phyloP scores from a whole-genome alignment of 495 filamentous ascomycete genomes.

The Penicillium desertorum region DNA sequence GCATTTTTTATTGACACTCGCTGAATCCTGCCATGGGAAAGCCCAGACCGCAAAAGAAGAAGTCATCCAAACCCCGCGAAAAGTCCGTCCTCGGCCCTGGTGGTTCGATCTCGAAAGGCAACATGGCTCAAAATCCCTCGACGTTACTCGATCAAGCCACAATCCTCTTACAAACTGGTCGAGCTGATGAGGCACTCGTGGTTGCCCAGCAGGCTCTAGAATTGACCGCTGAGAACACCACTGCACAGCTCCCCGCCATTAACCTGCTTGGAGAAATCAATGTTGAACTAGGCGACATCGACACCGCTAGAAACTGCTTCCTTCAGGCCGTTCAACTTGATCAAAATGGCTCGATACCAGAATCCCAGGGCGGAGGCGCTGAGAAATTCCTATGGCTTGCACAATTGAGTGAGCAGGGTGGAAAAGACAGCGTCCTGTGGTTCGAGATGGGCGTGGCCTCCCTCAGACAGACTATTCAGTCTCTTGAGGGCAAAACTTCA shows the following conservation, averaged over 20 bases:
- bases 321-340: slow-evolving; percentile 68
- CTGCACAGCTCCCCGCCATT: slow-evolving; percentile 59
- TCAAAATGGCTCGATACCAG: slow-evolving; percentile 60
- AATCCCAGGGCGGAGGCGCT: slow-evolving; percentile 70
- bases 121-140: slow-evolving; percentile 51
- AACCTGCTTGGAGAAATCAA: slow-evolving; percentile 81
- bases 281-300: slow-evolving; percentile 79
- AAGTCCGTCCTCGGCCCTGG: slow-evolving; percentile 50
- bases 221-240: slow-evolving; percentile 38
- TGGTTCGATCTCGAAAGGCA: slow-evolving; percentile 44
- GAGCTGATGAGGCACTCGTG: slow-evolving; percentile 66
- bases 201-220: slow-evolving; percentile 63
- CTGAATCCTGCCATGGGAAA: slow-evolving; percentile 45
- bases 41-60: slow-evolving; percentile 47
- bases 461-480: slow-evolving; percentile 64
- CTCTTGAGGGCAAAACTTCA: slow-evolving; percentile 40
- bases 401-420: slow-evolving; percentile 86
- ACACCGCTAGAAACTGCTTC: slow-evolving; percentile 68
- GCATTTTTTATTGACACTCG: slow-evolving; percentile 4
- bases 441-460: slow-evolving; percentile 77
- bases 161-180: slow-evolving; percentile 66
- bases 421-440: slow-evolving; percentile 79
- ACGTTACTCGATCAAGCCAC: slow-evolving; percentile 67
- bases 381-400: slow-evolving; percentile 97
- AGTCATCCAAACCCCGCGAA: slow-evolving; percentile 44